Evolutionary conservation across 1,139 yeast genomes (phyloP).

Genomic region (Suhomyces coccinellae): DNA sequence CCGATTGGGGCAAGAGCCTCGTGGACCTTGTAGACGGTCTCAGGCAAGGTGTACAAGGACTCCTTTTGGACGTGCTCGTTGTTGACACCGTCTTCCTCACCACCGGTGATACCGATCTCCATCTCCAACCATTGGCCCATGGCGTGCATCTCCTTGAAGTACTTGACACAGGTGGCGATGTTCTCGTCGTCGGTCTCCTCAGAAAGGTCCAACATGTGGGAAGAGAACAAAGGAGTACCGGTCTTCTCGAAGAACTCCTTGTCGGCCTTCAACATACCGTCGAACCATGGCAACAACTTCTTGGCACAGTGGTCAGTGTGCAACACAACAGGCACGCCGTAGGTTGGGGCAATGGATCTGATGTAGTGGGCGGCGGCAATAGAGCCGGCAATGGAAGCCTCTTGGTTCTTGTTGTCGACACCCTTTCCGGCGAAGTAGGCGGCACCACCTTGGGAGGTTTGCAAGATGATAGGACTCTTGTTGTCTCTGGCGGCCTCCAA

Average conservation of each 20-base stretch:
- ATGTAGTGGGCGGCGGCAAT: conserved; percentile 98
- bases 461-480: conserved; percentile 94
- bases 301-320: conserved; percentile 99
- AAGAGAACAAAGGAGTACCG: conserved; percentile 96
- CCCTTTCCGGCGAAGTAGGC: conserved; percentile 99
- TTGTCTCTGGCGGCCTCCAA: conserved; percentile 97
- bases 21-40: conserved; percentile 89
- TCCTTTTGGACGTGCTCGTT: conserved; percentile 90
- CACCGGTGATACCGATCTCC: conserved; percentile 99
- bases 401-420: conserved; percentile 88
- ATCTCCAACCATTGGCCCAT: conserved; percentile 98
- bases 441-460: conserved; percentile 99
- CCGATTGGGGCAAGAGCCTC: conserved; percentile 87
- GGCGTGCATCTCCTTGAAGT: conserved; percentile 92
- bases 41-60: conserved; percentile 90
- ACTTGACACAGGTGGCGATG: conserved; percentile 91
- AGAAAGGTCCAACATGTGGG: conserved; percentile 98
- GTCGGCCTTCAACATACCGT: conserved; percentile 96
- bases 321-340: conserved; percentile 94
- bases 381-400: conserved; percentile 93
- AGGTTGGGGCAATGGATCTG: conserved; percentile 93
- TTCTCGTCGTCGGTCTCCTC: conserved; percentile 97
- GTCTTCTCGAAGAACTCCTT: conserved; percentile 82
- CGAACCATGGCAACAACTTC: conserved; percentile 97
- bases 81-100: conserved; percentile 99